Conservation (phyloP, 139 green algal species). For the Eudorina sp. region DNA sequence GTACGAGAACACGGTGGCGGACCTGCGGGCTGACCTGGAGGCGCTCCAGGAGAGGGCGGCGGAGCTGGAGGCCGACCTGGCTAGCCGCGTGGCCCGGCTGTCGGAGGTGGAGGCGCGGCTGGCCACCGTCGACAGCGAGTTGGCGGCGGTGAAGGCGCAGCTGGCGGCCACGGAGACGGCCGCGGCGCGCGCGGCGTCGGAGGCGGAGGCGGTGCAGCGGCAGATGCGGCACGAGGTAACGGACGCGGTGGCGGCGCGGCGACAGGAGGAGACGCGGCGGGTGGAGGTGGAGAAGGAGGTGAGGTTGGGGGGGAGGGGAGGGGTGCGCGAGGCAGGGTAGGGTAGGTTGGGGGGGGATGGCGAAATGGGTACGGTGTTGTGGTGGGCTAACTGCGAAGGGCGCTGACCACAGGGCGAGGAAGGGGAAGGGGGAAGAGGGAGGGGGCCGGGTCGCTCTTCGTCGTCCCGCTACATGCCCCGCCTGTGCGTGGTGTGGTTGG, state of each 20-base stretch:
- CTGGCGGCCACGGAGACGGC: neutral
- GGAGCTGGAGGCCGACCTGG: neutral
- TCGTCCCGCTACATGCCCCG: too few relatives aligned
- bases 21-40: slow-evolving; percentile 29
- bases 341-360: neutral
- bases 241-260: slow-evolving; percentile 25
- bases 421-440: too few relatives aligned
- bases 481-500: too few relatives aligned
- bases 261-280: slow-evolving; percentile 8
- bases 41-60: neutral
- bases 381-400: too few relatives aligned
- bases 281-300: slow-evolving; percentile 32
- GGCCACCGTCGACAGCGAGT: neutral
- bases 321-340: too few relatives aligned
- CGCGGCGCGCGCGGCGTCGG: neutral
- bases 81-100: neutral
- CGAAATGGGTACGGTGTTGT: neutral
- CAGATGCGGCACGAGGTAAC: slow-evolving; percentile 18
- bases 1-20: slow-evolving; percentile 34
- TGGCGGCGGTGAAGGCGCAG: neutral
- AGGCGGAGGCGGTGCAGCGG: slow-evolving; percentile 11
- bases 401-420: too few relatives aligned
- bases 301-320: neutral
- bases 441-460: too few relatives aligned
- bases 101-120: slow-evolving; percentile 22